Evolutionary conservation across 805 yeast species (phyloP), one percentile per base, ranked within the genome.

Genomic region (Ogataea saltuana): DNA sequence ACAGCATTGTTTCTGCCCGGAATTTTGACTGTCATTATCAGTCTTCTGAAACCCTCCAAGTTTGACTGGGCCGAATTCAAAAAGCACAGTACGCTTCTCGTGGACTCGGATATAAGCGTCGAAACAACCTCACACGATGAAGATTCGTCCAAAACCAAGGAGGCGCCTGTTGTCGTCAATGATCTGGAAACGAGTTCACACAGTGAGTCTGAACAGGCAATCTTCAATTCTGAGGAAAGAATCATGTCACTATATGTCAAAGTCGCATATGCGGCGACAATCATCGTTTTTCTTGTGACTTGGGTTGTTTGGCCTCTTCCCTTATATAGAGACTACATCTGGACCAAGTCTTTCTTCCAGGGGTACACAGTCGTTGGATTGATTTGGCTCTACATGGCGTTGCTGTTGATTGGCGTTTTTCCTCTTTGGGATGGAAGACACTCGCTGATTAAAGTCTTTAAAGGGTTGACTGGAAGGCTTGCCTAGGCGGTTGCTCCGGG

Each of bases 301-400:
- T 66, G 70, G 68, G 68, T 68, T 1, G 41, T 67, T n/a, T 65
- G 70, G 68, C 70, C 72, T 21, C 49, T 65, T 37, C 67, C 70
- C 6, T 49, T 66, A 19, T 67, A 67, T 43, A 53, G 70, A 39
- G 64, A 67, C 38, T 67, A 60, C 54, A 60, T 65, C 26, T 65
- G 66, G 59, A 50, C 56, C 26, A 52, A 49, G 34, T 47, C 65
- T 7, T 67, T 57, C 38, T 68, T 64, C 45, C 49, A 51, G 29
- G 70, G 70, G 1, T 64, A 55, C 35, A 57, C 60, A 7, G 59
- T 60, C 6, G 63, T 67, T 28, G 53, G 60, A 3, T 35, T 67
- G 19, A 52, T 67, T 19, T 66, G 71, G 70, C 50, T 63, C 5
- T 64, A 62, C 42, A 26, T 51, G 20, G 59, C 71, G 0, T 50